Conservation (phyloP, 2,329 filamentous ascomycete genomes). For the Penicillium janthinellum region DNA sequence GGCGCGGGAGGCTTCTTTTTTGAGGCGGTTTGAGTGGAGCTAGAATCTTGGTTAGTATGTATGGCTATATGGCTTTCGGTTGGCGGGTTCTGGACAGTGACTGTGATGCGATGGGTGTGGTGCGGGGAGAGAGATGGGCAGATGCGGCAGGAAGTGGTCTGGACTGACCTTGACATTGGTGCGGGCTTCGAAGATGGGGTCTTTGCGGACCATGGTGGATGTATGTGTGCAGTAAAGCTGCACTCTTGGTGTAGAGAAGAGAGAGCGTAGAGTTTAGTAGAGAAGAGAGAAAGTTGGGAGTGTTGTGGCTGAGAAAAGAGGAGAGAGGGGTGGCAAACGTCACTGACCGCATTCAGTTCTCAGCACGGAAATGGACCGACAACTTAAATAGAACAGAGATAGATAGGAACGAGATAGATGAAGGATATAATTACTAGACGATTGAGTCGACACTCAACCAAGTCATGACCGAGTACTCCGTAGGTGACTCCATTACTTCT, state of each 20-base stretch:
- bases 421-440: neutral
- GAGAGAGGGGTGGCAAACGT: slow-evolving; percentile 28
- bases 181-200: slow-evolving; percentile 46
- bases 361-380: neutral
- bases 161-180: slow-evolving; percentile 45
- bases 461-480: neutral
- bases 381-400: neutral
- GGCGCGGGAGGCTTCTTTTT: slow-evolving; percentile 50
- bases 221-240: neutral
- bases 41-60: slow-evolving; percentile 18
- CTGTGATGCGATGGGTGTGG: neutral
- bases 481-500: neutral
- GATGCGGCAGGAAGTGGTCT: neutral
- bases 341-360: slow-evolving; percentile 29
- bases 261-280: neutral
- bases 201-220: slow-evolving; percentile 42
- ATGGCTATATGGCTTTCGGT: neutral
- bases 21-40: slow-evolving; percentile 52
- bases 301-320: slow-evolving; percentile 7
- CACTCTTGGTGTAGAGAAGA: neutral
- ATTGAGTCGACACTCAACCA: neutral
- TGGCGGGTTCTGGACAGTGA: too few relatives aligned
- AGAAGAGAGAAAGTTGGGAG: slow-evolving; percentile 2
- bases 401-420: neutral
- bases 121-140: slow-evolving; percentile 1